Evolutionary conservation across 306 rosid species (phyloP).

Genomic region (Luffa aegyptiaca): DNA sequence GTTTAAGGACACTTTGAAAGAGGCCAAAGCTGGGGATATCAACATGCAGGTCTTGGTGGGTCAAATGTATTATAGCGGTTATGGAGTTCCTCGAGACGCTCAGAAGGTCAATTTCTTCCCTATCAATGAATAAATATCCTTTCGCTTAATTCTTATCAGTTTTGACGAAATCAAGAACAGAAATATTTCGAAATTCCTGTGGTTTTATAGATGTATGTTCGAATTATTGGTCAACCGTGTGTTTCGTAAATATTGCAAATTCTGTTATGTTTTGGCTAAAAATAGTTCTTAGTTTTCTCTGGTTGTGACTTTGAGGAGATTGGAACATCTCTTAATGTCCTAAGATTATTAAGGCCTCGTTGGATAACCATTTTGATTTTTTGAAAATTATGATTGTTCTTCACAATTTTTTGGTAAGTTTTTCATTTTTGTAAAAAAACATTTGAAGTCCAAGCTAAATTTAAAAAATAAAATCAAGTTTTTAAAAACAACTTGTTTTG

Average conservation of each 20-base stretch:
- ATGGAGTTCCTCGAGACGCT: conserved; percentile 78
- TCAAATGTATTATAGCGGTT: conserved; percentile 88
- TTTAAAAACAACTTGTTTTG: not conserved
- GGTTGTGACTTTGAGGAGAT: not conserved
- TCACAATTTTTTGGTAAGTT: not conserved
- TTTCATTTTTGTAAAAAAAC: not conserved
- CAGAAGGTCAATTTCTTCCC: conserved; percentile 46
- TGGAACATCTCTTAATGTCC: not conserved
- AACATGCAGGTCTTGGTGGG: conserved; percentile 92
- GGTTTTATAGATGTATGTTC: not conserved
- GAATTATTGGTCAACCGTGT: not conserved
- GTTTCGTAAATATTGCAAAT: not conserved
- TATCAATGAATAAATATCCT: not conserved
- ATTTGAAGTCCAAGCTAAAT: too few species aligned
- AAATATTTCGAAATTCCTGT: not conserved
- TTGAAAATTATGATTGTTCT: not conserved
- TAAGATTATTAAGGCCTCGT: not conserved
- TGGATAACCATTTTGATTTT: too few species aligned
- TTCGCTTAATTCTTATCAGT: not conserved
- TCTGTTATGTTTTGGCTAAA: not conserved
- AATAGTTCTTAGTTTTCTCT: not conserved
- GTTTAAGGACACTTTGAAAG: conserved; percentile 80
- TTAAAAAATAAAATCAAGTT: too few species aligned
- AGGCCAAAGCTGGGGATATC: conserved; percentile 76
- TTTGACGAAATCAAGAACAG: not conserved